Percentiles rank a stretch among this genome's conserved stretches.
Evolutionary conservation across 1,139 yeast species (phyloP).

Genomic region (Blastobotrys ciferrii): DNA sequence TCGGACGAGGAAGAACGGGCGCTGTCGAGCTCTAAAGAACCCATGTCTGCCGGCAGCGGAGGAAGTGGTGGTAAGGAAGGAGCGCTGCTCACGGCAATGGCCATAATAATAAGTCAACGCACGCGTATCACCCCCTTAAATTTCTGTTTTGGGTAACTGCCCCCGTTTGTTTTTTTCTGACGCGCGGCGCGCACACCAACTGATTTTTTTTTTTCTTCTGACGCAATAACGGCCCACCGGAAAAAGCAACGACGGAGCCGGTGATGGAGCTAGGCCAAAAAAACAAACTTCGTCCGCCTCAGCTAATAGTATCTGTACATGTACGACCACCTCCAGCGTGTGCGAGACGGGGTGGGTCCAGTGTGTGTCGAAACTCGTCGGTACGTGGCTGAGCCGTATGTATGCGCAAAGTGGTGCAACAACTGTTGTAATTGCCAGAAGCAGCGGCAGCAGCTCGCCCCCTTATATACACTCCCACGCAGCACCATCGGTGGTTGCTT

Average conservation of each 20-base stretch:
- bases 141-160: constrained; percentile 3
- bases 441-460: not conserved
- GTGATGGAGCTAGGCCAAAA: not conserved
- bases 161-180: constrained; percentile 4
- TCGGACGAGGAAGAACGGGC: constrained; percentile 2
- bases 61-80: constrained; percentile 6
- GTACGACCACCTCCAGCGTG: no score
- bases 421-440: not conserved
- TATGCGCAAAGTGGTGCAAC: no score
- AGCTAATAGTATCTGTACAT: no score
- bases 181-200: not conserved
- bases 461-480: not conserved
- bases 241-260: not conserved
- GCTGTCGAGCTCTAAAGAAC: constrained; percentile 4
- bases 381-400: no score
- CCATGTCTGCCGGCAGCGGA: constrained; percentile 6
- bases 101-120: constrained; percentile 4
- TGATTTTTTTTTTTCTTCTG: not conserved
- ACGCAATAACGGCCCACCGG: not conserved
- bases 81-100: constrained; percentile 4
- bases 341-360: no score
- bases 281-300: not conserved
- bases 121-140: constrained; percentile 4
- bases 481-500: no score
- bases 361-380: no score